Evolutionary conservation across 1,139 yeast species (phyloP).

Genomic region (Wickerhamiella infanticola): DNA sequence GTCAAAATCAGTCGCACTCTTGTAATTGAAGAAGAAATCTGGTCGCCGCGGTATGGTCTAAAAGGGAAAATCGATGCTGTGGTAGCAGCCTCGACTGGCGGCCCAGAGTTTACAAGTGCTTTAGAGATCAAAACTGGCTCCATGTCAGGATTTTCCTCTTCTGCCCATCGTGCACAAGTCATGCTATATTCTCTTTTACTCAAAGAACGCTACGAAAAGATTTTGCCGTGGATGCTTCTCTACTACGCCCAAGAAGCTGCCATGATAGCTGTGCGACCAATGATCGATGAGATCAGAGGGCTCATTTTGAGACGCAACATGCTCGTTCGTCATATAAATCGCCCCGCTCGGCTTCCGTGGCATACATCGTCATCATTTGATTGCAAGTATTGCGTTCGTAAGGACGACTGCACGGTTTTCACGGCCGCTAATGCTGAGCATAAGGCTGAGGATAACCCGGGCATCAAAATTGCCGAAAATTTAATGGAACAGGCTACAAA

Average conservation of each 20-base stretch:
- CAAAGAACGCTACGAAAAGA: conserved; percentile 61
- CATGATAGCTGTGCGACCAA: conserved; percentile 30
- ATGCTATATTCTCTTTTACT: conserved; percentile 68
- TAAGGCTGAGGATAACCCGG: conserved; percentile 23
- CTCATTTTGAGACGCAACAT: conserved; percentile 58
- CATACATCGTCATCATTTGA: conserved; percentile 34
- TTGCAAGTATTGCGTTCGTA: conserved; percentile 56
- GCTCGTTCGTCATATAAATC: conserved; percentile 41
- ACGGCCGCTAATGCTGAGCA: conserved; percentile 31
- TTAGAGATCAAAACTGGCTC: conserved; percentile 83
- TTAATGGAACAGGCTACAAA: conserved; percentile 17
- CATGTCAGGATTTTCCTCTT: conserved; percentile 27
- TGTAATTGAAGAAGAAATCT: conserved; percentile 78
- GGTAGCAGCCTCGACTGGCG: conserved; percentile 37
- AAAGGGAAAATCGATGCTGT: conserved; percentile 87
- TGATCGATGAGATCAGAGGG: conserved; percentile 40
- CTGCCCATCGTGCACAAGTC: conserved; percentile 76
- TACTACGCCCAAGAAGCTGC: conserved; percentile 56
- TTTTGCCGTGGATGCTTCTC: conserved; percentile 48
- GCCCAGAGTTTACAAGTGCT: conserved; percentile 46
- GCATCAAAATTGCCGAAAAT: conserved; percentile 31
- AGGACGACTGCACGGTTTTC: conserved; percentile 51
- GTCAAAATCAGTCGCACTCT: conserved; percentile 44
- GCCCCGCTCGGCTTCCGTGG: conserved; percentile 37
- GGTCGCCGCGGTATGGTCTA: conserved; percentile 88